Evolutionary conservation across 306 rosid species (phyloP), one percentile per base, ranked within the genome.

Genomic region (Acacia melanoxylon): DNA sequence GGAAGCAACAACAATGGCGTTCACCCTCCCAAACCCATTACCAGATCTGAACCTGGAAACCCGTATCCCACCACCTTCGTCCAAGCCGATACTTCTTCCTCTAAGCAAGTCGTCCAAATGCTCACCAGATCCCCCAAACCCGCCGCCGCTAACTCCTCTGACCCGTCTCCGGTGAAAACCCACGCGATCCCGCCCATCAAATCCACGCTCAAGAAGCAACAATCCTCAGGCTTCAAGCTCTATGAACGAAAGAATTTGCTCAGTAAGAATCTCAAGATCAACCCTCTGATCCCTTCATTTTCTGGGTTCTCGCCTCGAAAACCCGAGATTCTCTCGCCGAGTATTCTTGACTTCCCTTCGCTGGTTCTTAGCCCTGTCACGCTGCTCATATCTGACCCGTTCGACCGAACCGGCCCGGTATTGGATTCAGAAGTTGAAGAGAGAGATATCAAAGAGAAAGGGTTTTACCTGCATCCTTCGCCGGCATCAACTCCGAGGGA

Each of bases 331-430:
- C 75, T 89, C 17, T 95, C 99, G 1, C 99, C 99, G 2, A 93
- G 97, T 81, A 87, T 92, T 76, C 97, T 95, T 0, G 96, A 90
- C 49, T 93, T 95, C 29, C 98, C 98, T 0, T 29, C 98, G 0
- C 91, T 95, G 0, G 91, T 69, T 6, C 98, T 95, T 68, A 95
- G 99, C 84, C 99, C 99, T 0, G 97, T 95, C 8, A 95, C 99
- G n/a, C 98, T 97, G 1, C 92, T 95, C 29, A 89, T 91, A 72
- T 92, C 91, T 16, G 98, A 95, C 91, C 98, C 96, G 10, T 95
- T 95, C 70, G 87, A 80, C 83, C 87, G 95, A 29, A 83, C 91
- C 51, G 86, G 77, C 42, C 27, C 72, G 33, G 68, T 81, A 42
- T 46, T 91, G 74, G 81, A 91, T 69, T 31, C 35, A 4, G 89